Conservation (phyloP, 1,139 yeast species). For the Blastobotrys capitulatus region DNA sequence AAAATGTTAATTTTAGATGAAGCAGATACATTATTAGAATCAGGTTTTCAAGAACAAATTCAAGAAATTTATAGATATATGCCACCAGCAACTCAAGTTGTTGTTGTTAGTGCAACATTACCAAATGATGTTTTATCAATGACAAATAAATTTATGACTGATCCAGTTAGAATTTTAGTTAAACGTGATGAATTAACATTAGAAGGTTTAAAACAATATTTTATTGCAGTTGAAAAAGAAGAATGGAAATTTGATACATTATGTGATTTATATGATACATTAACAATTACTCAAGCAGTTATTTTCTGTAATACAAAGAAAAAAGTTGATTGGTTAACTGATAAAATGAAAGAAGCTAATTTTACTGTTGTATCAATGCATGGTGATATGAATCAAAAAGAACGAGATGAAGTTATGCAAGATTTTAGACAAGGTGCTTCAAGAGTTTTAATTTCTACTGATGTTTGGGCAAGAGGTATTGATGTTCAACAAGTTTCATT, state of each 20-base stretch:
- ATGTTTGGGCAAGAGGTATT: constrained; percentile 98
- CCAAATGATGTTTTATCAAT: constrained; percentile 96
- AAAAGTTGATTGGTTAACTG: constrained; percentile 92
- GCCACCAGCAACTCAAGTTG: constrained; percentile 95
- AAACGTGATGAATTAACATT: constrained; percentile 97
- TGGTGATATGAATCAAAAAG: constrained; percentile 94
- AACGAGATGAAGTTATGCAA: constrained; percentile 97
- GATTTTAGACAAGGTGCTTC: constrained; percentile 99
- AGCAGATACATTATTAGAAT: constrained; percentile 97
- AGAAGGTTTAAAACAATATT: constrained; percentile 98
- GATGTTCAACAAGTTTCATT: constrained; percentile 98
- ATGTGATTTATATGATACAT: constrained; percentile 94
- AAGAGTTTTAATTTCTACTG: constrained; percentile 94
- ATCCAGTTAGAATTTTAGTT: constrained; percentile 95
- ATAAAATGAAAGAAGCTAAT: constrained; percentile 76
- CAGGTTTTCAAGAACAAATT: constrained; percentile 97
- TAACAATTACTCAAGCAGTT: constrained; percentile 98
- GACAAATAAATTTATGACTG: constrained; percentile 94
- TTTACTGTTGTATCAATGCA: constrained; percentile 97
- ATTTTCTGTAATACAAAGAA: constrained; percentile 99
- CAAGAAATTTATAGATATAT: constrained; percentile 92
- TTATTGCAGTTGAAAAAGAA: constrained; percentile 90
- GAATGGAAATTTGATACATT: constrained; percentile 92
- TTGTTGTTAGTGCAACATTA: constrained; percentile 94
- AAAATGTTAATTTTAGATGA: constrained; percentile 98